Percentiles rank a stretch among this genome's conserved stretches.
Evolutionary conservation across 768 basidiomycete genomes (phyloP).

Genomic region (Pholiota conissans): DNA sequence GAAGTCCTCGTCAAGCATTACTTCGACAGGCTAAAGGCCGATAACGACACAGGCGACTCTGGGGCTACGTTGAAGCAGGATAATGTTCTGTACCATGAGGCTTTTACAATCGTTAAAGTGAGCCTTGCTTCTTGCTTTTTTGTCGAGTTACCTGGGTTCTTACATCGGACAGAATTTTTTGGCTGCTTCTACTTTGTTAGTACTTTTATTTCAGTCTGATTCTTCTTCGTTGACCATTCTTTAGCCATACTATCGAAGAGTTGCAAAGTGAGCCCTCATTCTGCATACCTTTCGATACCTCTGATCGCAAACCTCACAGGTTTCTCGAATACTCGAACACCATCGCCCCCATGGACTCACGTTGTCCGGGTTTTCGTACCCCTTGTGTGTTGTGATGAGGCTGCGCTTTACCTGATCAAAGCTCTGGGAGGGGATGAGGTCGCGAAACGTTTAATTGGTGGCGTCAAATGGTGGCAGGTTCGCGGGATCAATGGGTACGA

Average conservation of each 20-base stretch:
- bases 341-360: slow-evolving; percentile 82
- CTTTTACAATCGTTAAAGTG: slow-evolving; percentile 75
- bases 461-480: slow-evolving; percentile 98
- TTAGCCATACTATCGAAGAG: slow-evolving; percentile 83
- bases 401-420: slow-evolving; percentile 69
- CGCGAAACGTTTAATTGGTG: slow-evolving; percentile 73
- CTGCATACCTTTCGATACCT: background rate
- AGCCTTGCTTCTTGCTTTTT: slow-evolving; percentile 17
- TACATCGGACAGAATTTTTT: slow-evolving; percentile 60
- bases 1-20: slow-evolving; percentile 88
- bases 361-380: slow-evolving; percentile 73
- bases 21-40: slow-evolving; percentile 60
- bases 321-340: slow-evolving; percentile 80
- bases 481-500: slow-evolving; percentile 75
- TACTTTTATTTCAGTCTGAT: background rate
- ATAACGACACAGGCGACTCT: slow-evolving; percentile 35
- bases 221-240: background rate
- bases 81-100: slow-evolving; percentile 81
- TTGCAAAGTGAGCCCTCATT: slow-evolving; percentile 49
- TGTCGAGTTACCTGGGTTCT: background rate
- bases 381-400: slow-evolving; percentile 71
- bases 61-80: slow-evolving; percentile 59
- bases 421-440: slow-evolving; percentile 85
- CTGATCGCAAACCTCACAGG: slow-evolving; percentile 25
- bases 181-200: slow-evolving; percentile 67